Evolutionary conservation across 2,329 filamentous ascomycete genomes (phyloP), one percentile per base, ranked within the genome.

Genomic region (Phaeosphaeriaceae sp.): DNA sequence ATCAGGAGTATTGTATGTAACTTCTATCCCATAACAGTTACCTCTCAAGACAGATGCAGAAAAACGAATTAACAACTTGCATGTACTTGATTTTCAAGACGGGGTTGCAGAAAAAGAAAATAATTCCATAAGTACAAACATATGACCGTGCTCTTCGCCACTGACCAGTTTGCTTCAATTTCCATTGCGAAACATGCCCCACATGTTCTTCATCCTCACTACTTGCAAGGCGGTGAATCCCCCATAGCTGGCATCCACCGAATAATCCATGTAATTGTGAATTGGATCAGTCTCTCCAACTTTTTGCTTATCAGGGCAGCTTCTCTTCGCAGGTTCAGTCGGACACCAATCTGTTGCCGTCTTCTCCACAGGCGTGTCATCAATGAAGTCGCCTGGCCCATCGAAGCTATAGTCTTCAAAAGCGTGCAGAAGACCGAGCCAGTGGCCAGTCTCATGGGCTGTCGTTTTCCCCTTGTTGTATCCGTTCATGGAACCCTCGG

Each of bases 191-290:
- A 75, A 78, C 57, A 76, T 71, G 29, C 59, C 67, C 77, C 79
- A 85, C 73, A 84, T 76, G 56, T 66, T 77, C 56, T 75, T 70
- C 76, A 84, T 83, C 43, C 82, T 67, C 48, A 72, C 63, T 16
- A 75, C 69, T 72, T 84, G 82, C 32, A 74, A 70, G 1, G 70
- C 60, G 6, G 81, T 82, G 54, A 84, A 84, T 1, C 66, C 72
- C 55, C 74, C 73, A 64, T 84, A 84, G 54, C 82, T 84, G 16
- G 73, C 76, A 72, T 84, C 82, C 6, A 73, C 77, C 4, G 76
- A 79, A 63, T 84, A 84, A 66, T 85, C 83, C 82, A 85, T 85
- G 58, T 80, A 84, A 61, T 85, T 83, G 51, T 82, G 79, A 46
- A 85, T 79, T 3, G 79, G 72, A 66, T 85, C 83, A 11, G 74